Evolutionary conservation across 805 yeast genomes (phyloP), one percentile per base, ranked within the genome.

Genomic region (Pichia pseudocactophila): DNA sequence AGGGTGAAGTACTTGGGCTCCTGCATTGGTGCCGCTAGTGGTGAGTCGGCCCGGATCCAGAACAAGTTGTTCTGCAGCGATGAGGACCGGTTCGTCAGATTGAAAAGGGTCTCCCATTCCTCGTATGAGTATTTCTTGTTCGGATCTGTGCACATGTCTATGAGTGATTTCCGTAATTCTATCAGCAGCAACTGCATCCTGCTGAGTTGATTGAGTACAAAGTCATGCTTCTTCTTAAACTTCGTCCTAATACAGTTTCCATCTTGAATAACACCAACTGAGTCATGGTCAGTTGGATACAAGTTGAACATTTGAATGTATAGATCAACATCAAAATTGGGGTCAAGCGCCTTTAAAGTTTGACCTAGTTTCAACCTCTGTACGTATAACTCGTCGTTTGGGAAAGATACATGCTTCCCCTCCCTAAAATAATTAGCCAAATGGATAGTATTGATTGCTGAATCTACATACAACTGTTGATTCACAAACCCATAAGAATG

Each of bases 21-120:
- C 49, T 71, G 72, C 31, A 82, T 63, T 0, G 92, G 92, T 42
- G 71, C 74, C 36, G 82, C 67, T 34, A 86, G 62, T 0, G 95
- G 95, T 1, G 88, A 78, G 1, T 61, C 53, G 2, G 76, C 76
- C 7, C 81, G 69, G 2, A 85, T 50, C 95, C 95, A 86, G 53
- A 66, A 80, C 34, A 63, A 57, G 2, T 56, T 50, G 18, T 58
- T 41, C 2, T 52, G 46, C 1, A 37, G 37, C 11, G 44, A 47
- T 0, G 49, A 47, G 1, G 52, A 59, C 11, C 55, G 49, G 3
- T 53, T 63, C 8, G 69, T 47, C 13, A 66, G 49, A 7, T 50
- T 43, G 27, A 69, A 47, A 36, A 74, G 54, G 13, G 58, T 52
- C 2, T 40, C 43, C 88, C 87, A 82, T 42, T 76, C 78, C 3